Evolutionary conservation across 306 rosid genomes (phyloP), one percentile per base, ranked within the genome.

Genomic region (Rosa persica): DNA sequence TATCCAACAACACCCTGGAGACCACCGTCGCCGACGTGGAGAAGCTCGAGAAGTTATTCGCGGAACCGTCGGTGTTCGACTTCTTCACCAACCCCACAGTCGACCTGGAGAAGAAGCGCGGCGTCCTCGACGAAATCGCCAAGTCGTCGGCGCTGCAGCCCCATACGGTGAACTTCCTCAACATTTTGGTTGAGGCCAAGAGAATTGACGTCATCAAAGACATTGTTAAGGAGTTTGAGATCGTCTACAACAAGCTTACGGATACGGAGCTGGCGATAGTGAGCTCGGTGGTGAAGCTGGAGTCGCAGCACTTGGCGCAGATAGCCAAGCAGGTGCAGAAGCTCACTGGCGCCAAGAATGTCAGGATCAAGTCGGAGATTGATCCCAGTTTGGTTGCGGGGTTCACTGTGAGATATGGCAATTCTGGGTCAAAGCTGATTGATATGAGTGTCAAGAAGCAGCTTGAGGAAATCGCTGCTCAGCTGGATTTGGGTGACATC

Each of bases 281-380:
- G 83, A 89, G 88, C 67, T 95, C 99, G n/a, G 97, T 95, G 71
- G 98, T 95, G 91, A 71, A 84, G 61, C 72, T 95, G 82, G 99
- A 95, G 81, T 80, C 94, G 51, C 89, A 93, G 84, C 98, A 95
- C 81, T 72, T 95, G 86, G 86, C 99, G 9, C 98, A 95, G 89
- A 95, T 95, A 4, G 97, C 96, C 15, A 95, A 93, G 86, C 98
- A 91, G 88, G 97, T 95, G 72, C 99, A 95, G 93, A 95, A 93
- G 74, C 84, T 95, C 47, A 93, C 94, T 0, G 99, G 97, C 4
- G 91, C 98, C 0, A 87, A 89, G 64, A 95, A 93, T 22, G 97
- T 95, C 72, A 89, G 98, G 88, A 87, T 90, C 58, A 95, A 89
- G 84, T 87, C 96, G 0, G 78, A 65, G 77, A 83, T 93, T 25